A percentile compares a stretch with the other conserved stretches of the same genome.
Conservation (phyloP, 1,139 yeast genomes). For the Candida tetrigidarum region DNA sequence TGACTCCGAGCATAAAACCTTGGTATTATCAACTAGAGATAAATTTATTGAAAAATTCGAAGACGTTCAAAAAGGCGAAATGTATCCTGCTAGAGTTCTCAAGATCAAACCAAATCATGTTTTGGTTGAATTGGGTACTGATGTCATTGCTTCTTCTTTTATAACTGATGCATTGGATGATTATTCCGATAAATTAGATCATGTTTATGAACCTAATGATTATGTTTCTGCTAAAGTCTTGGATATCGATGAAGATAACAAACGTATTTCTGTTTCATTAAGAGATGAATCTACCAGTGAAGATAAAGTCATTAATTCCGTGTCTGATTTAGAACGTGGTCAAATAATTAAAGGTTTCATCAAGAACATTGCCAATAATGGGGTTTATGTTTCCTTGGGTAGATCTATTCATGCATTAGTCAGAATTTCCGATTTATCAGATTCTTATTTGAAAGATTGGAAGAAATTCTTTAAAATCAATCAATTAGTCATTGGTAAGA, state of each 20-base stretch:
- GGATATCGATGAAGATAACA: constrained; percentile 55
- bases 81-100: constrained; percentile 67
- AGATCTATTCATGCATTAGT: constrained; percentile 78
- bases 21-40: constrained; percentile 56
- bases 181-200: constrained; percentile 57
- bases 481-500: constrained; percentile 79
- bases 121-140: constrained; percentile 67
- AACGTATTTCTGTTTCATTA: constrained; percentile 67
- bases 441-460: constrained; percentile 85
- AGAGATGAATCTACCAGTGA: constrained; percentile 53
- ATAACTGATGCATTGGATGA: constrained; percentile 82
- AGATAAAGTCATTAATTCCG: constrained; percentile 54
- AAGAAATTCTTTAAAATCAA: constrained; percentile 70
- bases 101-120: constrained; percentile 66
- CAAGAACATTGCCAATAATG: constrained; percentile 74
- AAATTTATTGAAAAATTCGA: constrained; percentile 42
- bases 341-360: constrained; percentile 80
- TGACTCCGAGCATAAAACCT: constrained; percentile 56
- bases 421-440: constrained; percentile 81
- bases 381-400: constrained; percentile 80
- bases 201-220: constrained; percentile 58
- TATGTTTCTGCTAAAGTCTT: constrained; percentile 66
- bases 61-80: constrained; percentile 61
- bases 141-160: constrained; percentile 66
- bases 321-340: constrained; percentile 67